Evolutionary conservation across 2,329 filamentous ascomycete genomes (phyloP).

Genomic region (Pestalotiopsis sp.): DNA sequence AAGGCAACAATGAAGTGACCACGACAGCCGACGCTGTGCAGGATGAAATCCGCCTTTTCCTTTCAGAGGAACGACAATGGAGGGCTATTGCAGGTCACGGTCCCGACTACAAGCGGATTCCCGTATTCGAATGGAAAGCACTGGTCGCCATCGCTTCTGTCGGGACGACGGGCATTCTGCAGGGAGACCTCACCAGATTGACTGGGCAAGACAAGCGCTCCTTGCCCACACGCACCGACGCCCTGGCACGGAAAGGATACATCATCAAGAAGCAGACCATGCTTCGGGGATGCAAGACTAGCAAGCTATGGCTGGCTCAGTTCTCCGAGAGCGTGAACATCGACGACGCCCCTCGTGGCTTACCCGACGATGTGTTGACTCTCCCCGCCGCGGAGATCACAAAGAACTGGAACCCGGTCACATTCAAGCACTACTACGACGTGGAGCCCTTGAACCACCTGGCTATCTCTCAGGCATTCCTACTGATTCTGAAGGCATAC

Average conservation of each 20-base stretch:
- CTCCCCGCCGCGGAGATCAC: constrained; percentile 39
- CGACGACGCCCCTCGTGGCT: constrained; percentile 36
- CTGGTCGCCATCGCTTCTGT: constrained; percentile 58
- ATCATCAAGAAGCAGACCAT: constrained; percentile 61
- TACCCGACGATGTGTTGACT: constrained; percentile 35
- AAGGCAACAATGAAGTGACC: not conserved
- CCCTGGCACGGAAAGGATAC: constrained; percentile 60
- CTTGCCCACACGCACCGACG: constrained; percentile 61
- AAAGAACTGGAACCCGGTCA: constrained; percentile 51
- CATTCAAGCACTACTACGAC: constrained; percentile 58
- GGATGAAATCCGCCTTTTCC: constrained; percentile 37
- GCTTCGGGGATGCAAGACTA: constrained; percentile 59
- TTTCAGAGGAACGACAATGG: constrained; percentile 59
- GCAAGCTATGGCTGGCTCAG: constrained; percentile 59
- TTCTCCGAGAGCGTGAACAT: constrained; percentile 47
- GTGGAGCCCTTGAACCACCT: constrained; percentile 59
- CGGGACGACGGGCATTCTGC: constrained; percentile 56
- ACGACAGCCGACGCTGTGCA: not conserved
- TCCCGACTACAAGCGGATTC: constrained; percentile 58
- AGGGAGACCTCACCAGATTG: constrained; percentile 58
- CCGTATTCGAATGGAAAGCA: constrained; percentile 59
- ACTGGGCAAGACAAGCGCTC: constrained; percentile 65
- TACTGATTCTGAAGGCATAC: constrained; percentile 59
- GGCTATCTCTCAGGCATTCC: constrained; percentile 56
- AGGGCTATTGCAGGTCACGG: constrained; percentile 59